Evolutionary conservation across 139 green algal genomes (phyloP), one percentile per base, ranked within the genome.

Genomic region (Chlorella sp.): DNA sequence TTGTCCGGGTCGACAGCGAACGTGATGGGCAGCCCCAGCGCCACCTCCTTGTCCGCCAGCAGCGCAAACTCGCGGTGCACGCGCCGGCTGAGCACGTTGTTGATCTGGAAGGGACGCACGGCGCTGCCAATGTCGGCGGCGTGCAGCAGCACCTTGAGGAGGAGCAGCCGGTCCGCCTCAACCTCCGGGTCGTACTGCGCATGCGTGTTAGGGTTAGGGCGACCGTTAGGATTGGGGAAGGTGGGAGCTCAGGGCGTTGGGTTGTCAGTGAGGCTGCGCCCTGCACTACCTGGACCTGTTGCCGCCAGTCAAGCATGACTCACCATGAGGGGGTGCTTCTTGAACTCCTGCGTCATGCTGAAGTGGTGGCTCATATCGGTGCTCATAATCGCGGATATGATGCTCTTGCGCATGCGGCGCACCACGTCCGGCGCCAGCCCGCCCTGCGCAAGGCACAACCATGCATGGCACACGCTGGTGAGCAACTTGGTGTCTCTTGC

Each of bases 361-460:
- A 90, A 91, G 74, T 92, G 88, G 66, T 79, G 74, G 70, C 69
- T 71, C 86, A 92, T 92, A 78, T 92, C 88, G 17, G 88, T 92
- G 67, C 73, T 78, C 61, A 92, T 64, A 31, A 92, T 86, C 35
- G 66, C 30, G 27, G 49, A 50, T 36, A 91, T 77, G 35, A 92
- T 86, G 62, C 66, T 36, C 70, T 85, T 88, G 31, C 82, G 77
- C 26, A 79, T 35, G 31, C 66, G 35, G 1, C 77, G 74, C 49
- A 69, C 75, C 27, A 82, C 73, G 1, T 76, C 71, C 6, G 50
- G 5, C 30, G 69, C 65, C 26, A 68, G 62, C n/a, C 5, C 29
- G 31, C 2, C 64, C 33, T 70, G 31, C 30, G 33, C n/a, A n/a
- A n/a, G n/a, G n/a, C n/a, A n/a, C n/a, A n/a, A n/a, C n/a, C n/a